Evolutionary conservation across 2,329 filamentous ascomycete genomes (phyloP).

Genomic region (Fusarium euwallaceae): DNA sequence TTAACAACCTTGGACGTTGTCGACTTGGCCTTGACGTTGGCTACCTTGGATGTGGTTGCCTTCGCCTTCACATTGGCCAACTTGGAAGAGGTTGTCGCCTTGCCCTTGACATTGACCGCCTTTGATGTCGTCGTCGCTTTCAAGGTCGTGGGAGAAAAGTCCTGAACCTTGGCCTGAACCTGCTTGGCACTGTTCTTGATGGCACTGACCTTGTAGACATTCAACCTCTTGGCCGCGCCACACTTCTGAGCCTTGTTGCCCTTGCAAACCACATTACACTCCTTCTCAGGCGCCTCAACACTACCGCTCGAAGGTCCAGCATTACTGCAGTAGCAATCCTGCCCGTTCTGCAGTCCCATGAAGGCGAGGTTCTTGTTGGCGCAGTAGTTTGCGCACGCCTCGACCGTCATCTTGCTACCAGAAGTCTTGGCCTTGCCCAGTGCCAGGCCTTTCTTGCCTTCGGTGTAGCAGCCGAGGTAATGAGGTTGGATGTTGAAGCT

Average conservation of each 20-base stretch:
- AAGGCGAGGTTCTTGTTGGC: slow-evolving; percentile 26
- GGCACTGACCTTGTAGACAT: slow-evolving; percentile 31
- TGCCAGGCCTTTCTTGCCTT: slow-evolving; percentile 20
- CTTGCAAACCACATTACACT: slow-evolving; percentile 31
- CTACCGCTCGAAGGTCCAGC: slow-evolving; percentile 31
- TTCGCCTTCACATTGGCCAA: neutral
- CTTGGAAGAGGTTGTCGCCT: neutral
- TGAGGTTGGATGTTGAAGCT: slow-evolving; percentile 5
- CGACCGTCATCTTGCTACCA: slow-evolving; percentile 29
- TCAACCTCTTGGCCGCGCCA: slow-evolving; percentile 26
- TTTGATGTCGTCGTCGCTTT: neutral
- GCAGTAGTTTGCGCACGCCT: slow-evolving; percentile 34
- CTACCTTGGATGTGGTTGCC: neutral
- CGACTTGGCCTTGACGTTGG: neutral
- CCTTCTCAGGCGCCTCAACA: slow-evolving; percentile 16
- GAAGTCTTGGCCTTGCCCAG: slow-evolving; percentile 25
- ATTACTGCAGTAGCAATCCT: slow-evolving; percentile 38
- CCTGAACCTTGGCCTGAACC: neutral
- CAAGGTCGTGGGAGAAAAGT: neutral
- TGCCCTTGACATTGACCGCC: neutral
- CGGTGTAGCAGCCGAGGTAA: slow-evolving; percentile 39
- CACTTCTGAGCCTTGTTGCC: slow-evolving; percentile 33
- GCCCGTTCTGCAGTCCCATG: slow-evolving; percentile 34
- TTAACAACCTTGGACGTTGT: neutral
- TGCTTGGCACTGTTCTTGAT: slow-evolving; percentile 5